Base-by-base conservation (phyloP, 768 basidiomycete species). In the Lactarius hatsudake region DNA sequence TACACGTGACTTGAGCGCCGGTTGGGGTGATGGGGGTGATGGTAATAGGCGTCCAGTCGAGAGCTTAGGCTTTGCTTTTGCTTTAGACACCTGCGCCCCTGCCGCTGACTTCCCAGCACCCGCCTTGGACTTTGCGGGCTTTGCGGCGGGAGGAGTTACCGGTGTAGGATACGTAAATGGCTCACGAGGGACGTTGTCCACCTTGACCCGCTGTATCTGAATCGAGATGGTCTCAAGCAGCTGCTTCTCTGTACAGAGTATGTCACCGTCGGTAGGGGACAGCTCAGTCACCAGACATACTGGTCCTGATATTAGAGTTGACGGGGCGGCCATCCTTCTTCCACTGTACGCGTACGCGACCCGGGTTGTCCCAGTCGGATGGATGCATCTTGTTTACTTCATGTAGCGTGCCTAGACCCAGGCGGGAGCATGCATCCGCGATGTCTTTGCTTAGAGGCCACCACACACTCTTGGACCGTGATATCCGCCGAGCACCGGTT, bases 351-450 rank as follows among this genome's bases (percentile, higher is more conserved):
- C 94, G 86, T 66, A 99, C 93, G 30, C 96, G 85, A 10, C 96
- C 96, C 0, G 96, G 96, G 76, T 99, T 99, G 74, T 92, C 96
- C 96, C 96, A 99, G 76, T 99, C 96, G 61, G 93, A 85, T 13
- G 96, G 96, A 73, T 99, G 96, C 32, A 85, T 81, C 77, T 96
- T 98, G 73, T 86, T 84, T 43, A 93, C 92, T 80, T 98, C 95
- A 72, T 95, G 93, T 5, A 97, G 82, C 2, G 89, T 86, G 15
- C 88, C 85, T 9, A 98, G 80, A 1, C 94, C 90, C 17, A 98
- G 78, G 36, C 87, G 80, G 71, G 80, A 85, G 30, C 90, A 87
- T 8, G 92, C 95, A 65, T 93, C 89, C 2, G 92, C 90, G 62
- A 99, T 96, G 72, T 94, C 94, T 72, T 92, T 90, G 78, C 91